phyloP scores from a whole-genome alignment of 2,329 filamentous ascomycete species.

The Didymosphaeria variabile region DNA sequence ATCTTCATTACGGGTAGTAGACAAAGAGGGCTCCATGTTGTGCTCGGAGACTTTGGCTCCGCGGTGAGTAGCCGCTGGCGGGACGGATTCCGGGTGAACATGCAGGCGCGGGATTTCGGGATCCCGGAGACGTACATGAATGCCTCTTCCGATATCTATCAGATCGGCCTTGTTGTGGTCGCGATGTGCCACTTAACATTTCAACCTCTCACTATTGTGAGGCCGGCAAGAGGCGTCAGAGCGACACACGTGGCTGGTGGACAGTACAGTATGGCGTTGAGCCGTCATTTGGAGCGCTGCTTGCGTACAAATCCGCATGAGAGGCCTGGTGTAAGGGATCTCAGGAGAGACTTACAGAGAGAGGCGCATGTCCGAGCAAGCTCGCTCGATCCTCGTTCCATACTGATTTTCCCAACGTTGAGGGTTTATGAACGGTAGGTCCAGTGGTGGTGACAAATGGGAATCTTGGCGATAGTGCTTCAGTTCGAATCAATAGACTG shows the following conservation, averaged over 20 bases:
- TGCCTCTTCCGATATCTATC: not conserved
- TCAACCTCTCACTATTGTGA: not conserved
- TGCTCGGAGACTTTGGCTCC: not conserved
- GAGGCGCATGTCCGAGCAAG: not conserved
- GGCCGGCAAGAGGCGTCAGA: not conserved
- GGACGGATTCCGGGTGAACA: conserved; percentile 1
- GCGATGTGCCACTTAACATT: not conserved
- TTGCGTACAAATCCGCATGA: not conserved
- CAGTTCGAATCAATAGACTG: not conserved
- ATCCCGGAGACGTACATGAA: not conserved
- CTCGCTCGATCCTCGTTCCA: not conserved
- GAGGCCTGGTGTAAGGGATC: not conserved
- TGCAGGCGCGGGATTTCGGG: not conserved
- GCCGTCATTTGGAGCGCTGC: not conserved
- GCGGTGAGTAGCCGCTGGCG: not conserved
- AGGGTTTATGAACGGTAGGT: not conserved
- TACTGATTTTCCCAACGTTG: not conserved
- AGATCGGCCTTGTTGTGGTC: not conserved
- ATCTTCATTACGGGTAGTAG: not conserved
- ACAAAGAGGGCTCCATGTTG: not conserved
- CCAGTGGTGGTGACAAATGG: too few species aligned
- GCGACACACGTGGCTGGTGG: not conserved
- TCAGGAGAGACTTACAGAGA: not conserved
- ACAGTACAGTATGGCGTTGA: not conserved
- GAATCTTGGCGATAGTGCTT: too few species aligned